Percentiles rank a stretch among this genome's conserved stretches.
Conservation (phyloP, 2,329 filamentous ascomycete species). For the Fusarium bulbicola region DNA sequence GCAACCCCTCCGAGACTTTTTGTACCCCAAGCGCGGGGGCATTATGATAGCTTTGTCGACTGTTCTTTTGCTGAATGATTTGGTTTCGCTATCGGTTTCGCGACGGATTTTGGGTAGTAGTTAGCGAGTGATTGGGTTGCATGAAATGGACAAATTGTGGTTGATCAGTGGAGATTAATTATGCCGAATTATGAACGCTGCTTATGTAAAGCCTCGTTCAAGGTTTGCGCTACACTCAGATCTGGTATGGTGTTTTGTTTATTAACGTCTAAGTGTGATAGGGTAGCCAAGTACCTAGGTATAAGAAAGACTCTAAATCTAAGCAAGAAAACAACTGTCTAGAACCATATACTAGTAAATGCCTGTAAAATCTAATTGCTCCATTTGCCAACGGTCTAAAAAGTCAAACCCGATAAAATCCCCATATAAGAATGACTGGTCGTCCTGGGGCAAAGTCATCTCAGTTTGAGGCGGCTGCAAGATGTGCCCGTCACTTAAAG, state of each 20-base stretch:
- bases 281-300: not conserved
- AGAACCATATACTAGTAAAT: not conserved
- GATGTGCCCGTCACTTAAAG: accelerated
- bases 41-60: not conserved
- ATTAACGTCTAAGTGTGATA: not conserved
- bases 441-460: not conserved
- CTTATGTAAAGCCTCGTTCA: not conserved
- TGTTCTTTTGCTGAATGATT: too few species aligned
- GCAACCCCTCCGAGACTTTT: constrained; percentile 49
- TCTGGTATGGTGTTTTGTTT: not conserved
- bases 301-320: not conserved
- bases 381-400: constrained; percentile 18
- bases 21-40: constrained; percentile 46
- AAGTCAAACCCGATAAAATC: constrained; percentile 6
- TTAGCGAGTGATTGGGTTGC: too few species aligned
- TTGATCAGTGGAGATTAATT: not conserved
- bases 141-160: not conserved
- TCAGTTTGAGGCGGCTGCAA: not conserved
- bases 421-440: not conserved
- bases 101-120: not conserved
- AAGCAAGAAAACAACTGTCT: not conserved
- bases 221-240: not conserved
- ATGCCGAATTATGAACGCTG: not conserved
- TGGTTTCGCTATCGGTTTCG: not conserved
- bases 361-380: constrained; percentile 13